Evolutionary conservation across 352 stramenopile species (phyloP).

Genomic region (Thalassiosira mediterranea): DNA sequence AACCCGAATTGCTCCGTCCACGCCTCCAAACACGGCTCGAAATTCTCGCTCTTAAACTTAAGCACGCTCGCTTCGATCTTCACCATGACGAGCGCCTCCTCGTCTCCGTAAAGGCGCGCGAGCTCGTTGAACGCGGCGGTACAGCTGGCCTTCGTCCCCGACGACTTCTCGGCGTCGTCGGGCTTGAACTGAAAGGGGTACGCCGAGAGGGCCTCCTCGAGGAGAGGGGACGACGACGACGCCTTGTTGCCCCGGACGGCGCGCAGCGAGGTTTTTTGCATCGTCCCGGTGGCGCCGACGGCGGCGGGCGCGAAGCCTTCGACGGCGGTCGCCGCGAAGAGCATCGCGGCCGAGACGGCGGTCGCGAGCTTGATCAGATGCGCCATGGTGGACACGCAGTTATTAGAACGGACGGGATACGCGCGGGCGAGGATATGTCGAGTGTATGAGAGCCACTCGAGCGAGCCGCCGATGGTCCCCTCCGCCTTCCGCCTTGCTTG

Average conservation of each 20-base stretch:
- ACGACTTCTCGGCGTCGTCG: constrained; percentile 6
- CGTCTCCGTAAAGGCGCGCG: constrained; percentile 20
- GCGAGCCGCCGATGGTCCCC: no score
- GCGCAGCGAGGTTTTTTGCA: constrained; percentile 1
- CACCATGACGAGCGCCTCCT: constrained; percentile 19
- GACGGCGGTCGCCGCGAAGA: neutral
- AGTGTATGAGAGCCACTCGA: no score
- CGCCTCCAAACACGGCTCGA: constrained; percentile 11
- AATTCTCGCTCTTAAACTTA: constrained; percentile 17
- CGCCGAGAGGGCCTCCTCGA: constrained; percentile 5
- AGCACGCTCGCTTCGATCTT: constrained; percentile 11
- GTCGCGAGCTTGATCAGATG: no score
- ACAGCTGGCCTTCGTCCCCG: no score
- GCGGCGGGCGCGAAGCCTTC: constrained; percentile 3
- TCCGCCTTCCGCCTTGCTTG: no score
- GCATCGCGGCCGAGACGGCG: no score
- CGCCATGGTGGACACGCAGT: no score
- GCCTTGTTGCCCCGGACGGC: neutral
- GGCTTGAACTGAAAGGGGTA: constrained; percentile 13
- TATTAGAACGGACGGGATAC: no score
- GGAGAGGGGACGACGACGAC: constrained; percentile 2
- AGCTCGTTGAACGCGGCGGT: constrained; percentile 16
- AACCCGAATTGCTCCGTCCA: constrained; percentile 26
- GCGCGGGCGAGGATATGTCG: no score
- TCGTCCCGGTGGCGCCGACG: neutral